phyloP scores from a whole-genome alignment of 129 eudicot species.

The Pittosporum tobira region DNA sequence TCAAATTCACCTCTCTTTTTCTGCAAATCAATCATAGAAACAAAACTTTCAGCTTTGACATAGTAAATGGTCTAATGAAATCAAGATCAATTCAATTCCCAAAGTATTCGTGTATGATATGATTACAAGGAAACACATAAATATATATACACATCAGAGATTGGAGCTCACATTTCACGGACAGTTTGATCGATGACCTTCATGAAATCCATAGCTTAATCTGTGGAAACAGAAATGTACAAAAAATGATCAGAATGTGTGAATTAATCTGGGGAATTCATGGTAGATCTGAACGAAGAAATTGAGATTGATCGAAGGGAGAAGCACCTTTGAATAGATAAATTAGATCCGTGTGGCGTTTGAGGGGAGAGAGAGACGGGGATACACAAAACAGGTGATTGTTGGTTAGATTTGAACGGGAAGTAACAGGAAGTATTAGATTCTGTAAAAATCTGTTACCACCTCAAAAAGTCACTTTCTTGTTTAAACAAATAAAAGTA shows the following conservation, averaged over 20 bases:
- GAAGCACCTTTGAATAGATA: conserved; percentile 4
- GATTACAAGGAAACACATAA: not conserved
- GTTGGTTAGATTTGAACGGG: too few species aligned
- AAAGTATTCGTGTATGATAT: not conserved
- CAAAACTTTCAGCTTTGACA: not conserved
- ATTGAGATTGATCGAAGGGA: not conserved
- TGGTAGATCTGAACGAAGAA: conserved; percentile 15
- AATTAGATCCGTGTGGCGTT: not conserved
- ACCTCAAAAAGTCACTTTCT: too few species aligned
- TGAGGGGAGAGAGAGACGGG: not conserved
- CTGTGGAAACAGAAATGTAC: conserved; percentile 19
- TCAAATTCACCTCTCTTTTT: conserved; percentile 98
- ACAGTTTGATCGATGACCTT: conserved; percentile 98
- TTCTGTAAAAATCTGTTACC: too few species aligned
- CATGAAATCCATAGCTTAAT: conserved; percentile 92
- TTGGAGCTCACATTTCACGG: conserved; percentile 69
- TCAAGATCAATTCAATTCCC: conserved; percentile 1
- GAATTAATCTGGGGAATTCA: not conserved
- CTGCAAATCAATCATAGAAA: conserved; percentile 31
- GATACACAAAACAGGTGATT: not conserved
- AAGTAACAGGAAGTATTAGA: too few species aligned
- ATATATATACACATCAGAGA: not conserved
- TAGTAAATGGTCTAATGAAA: conserved; percentile 6
- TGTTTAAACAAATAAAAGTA: too few species aligned
- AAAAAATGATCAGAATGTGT: conserved; percentile 10